A percentile compares a stretch with the other conserved stretches of the same genome.
These are phyloP conservation scores for Bromus sterilis DNA, from an alignment of 176 grass and related monocot species.

Conservation along the genomic window DNA sequence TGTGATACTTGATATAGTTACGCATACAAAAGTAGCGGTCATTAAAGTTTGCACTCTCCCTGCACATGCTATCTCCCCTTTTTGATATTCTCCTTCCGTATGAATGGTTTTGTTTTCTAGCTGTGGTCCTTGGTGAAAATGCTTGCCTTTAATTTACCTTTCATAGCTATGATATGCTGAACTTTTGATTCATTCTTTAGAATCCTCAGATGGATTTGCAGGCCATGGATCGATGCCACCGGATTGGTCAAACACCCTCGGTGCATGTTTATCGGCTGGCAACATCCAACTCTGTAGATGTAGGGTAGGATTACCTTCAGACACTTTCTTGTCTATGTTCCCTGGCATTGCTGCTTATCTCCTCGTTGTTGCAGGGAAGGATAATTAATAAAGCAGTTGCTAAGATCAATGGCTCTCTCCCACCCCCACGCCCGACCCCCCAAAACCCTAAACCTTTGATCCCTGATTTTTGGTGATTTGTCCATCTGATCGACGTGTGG, in stretches of 20 bases:
- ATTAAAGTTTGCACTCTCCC: background rate
- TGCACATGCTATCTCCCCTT: background rate
- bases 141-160: background rate
- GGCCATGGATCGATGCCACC: conserved; percentile 96
- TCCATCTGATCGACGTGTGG: too few relatives aligned
- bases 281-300: conserved; percentile 87
- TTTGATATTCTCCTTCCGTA: too few relatives aligned
- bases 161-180: background rate
- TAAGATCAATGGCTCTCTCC: too few relatives aligned
- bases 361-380: conserved; percentile 40
- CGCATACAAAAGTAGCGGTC: too few relatives aligned
- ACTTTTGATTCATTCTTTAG: conserved; percentile 33
- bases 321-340: background rate
- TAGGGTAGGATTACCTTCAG: conserved; percentile 19
- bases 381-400: too few relatives aligned
- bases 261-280: conserved; percentile 90
- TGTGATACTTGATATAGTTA: background rate
- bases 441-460: too few relatives aligned
- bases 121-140: background rate
- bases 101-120: background rate
- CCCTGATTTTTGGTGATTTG: too few relatives aligned
- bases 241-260: conserved; percentile 88
- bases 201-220: conserved; percentile 98
- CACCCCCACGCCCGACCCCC: too few relatives aligned
- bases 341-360: background rate